Conservation (phyloP, 108 stramenopile genomes). For the Cyclostephanos invisitatus region DNA sequence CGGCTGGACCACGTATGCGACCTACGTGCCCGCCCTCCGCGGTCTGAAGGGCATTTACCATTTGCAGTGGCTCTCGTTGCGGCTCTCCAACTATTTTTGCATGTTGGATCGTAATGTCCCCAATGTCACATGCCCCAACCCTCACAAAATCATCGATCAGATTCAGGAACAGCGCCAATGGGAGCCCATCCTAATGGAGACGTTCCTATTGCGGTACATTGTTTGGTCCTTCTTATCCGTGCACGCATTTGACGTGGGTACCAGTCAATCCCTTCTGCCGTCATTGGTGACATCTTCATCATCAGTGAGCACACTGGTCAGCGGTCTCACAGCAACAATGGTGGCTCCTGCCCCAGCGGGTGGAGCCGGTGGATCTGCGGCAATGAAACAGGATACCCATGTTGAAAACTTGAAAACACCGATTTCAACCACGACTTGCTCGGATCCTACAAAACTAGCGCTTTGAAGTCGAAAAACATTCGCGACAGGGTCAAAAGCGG, state of each 20-base stretch:
- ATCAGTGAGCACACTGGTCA: not conserved
- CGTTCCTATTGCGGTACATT: not conserved
- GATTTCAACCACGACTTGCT: not conserved
- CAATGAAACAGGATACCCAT: not conserved
- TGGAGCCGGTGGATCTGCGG: too few species aligned
- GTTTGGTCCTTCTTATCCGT: not conserved
- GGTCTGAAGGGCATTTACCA: not conserved
- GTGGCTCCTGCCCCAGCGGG: not conserved
- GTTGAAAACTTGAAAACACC: constrained; percentile 6
- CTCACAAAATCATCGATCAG: not conserved
- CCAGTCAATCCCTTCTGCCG: not conserved
- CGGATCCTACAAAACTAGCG: not conserved
- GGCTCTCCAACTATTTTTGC: not conserved
- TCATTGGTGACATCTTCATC: not conserved
- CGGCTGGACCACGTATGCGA: not conserved
- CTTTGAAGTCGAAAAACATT: not conserved
- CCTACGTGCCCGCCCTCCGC: not conserved
- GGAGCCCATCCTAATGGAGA: not conserved
- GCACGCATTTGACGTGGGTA: not conserved
- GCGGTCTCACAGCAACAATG: not conserved
- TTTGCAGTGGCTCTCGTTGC: not conserved
- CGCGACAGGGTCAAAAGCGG: not conserved
- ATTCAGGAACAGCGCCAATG: not conserved
- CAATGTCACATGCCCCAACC: not conserved
- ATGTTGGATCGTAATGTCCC: not conserved